phyloP scores from a whole-genome alignment of 2,329 filamentous ascomycete species.

The Colletotrichum paranaense region DNA sequence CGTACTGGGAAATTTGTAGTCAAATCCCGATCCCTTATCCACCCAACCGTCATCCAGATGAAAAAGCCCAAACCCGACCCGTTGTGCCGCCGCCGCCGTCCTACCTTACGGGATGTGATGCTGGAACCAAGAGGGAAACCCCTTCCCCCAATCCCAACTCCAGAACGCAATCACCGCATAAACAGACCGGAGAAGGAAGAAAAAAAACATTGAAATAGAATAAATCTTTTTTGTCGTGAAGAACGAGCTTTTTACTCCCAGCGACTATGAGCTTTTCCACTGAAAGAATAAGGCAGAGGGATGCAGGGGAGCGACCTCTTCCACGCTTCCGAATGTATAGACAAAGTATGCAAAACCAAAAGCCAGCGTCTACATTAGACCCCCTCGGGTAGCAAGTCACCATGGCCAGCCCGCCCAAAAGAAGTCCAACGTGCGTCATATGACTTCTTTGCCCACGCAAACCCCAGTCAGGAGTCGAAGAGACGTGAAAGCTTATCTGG shows the following conservation, averaged over 20 bases:
- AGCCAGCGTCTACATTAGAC: background rate
- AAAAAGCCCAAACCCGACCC: conserved; percentile 2
- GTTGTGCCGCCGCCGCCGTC: background rate
- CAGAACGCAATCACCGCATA: conserved; percentile 10
- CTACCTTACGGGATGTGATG: conserved; percentile 28
- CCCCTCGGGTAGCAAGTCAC: conserved; percentile 8
- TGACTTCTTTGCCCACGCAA: background rate
- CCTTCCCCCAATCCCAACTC: conserved; percentile 32
- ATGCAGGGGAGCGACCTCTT: background rate
- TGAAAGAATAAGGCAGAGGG: background rate
- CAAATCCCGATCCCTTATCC: background rate
- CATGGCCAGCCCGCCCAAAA: conserved; percentile 21
- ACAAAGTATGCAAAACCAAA: conserved; percentile 28
- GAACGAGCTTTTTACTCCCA: conserved; percentile 1
- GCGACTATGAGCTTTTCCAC: conserved; percentile 6
- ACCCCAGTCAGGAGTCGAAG: background rate
- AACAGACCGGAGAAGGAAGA: background rate
- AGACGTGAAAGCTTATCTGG: conserved; percentile 38
- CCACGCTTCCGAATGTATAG: background rate
- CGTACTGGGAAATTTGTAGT: too few relatives aligned
- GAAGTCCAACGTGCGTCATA: background rate
- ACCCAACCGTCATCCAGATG: background rate
- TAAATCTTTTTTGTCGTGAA: conserved; percentile 2
- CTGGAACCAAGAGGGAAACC: conserved; percentile 19
- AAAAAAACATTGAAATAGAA: conserved; percentile 1